Percentiles rank a stretch among this genome's conserved stretches.
Evolutionary conservation across 352 stramenopile genomes (phyloP).

Genomic region (Globisporangium barbulae): DNA sequence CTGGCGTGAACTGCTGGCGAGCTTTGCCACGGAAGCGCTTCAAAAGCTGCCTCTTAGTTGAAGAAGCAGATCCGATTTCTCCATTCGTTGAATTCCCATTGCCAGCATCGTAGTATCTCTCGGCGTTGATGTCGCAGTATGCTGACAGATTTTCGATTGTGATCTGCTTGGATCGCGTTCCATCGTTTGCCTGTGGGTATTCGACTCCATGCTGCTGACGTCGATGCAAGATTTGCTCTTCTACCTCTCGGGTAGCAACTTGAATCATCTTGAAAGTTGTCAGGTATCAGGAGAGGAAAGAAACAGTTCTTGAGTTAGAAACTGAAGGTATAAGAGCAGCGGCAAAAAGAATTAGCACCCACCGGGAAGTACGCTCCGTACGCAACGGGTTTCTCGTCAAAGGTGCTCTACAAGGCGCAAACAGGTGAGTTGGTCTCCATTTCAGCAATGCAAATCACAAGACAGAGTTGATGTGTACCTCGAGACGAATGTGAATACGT

Average conservation of each 20-base stretch:
- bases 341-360: not conserved
- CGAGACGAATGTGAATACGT: conserved; percentile 60
- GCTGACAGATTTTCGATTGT: conserved; percentile 56
- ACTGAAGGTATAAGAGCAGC: not conserved
- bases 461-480: conserved; percentile 29
- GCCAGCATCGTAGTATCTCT: conserved; percentile 22
- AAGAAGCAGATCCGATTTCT: not conserved
- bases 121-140: conserved; percentile 54
- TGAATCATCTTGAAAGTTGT: conserved; percentile 36
- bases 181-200: conserved; percentile 31
- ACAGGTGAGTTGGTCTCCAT: not conserved
- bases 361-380: conserved; percentile 65
- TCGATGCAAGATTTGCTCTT: conserved; percentile 61
- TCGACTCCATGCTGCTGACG: conserved; percentile 45
- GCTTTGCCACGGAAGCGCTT: conserved; percentile 36
- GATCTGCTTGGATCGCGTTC: conserved; percentile 50
- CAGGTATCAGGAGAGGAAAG: not conserved
- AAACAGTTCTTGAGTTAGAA: not conserved
- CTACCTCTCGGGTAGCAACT: conserved; percentile 43
- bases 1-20: conserved; percentile 25
- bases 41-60: conserved; percentile 16
- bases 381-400: conserved; percentile 35
- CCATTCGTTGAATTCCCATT: not conserved
- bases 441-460: not conserved
- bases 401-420: conserved; percentile 28